Evolutionary conservation across 2,329 filamentous ascomycete genomes (phyloP).

Genomic region (Sporothrix brunneoviolacea): DNA sequence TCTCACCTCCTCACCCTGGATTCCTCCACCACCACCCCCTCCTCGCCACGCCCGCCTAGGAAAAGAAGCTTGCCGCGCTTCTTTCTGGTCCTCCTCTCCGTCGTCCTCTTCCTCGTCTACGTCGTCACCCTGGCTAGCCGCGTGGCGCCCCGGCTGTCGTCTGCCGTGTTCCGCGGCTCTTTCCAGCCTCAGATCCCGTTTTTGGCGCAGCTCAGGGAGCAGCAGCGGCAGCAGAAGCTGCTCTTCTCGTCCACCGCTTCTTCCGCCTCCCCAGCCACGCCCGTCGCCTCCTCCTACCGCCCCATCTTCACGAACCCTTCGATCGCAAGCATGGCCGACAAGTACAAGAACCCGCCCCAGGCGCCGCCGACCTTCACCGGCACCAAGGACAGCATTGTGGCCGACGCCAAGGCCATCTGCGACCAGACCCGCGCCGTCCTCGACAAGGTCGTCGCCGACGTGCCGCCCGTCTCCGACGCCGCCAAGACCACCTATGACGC

Average conservation of each 20-base stretch:
- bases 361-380: conserved; percentile 70
- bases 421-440: conserved; percentile 55
- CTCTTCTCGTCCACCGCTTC: conserved; percentile 20
- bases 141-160: conserved; percentile 48
- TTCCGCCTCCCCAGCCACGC: conserved; percentile 8
- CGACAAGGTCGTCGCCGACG: conserved; percentile 60
- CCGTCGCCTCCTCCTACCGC: conserved; percentile 23
- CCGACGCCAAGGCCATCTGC: conserved; percentile 60
- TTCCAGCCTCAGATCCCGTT: conserved; percentile 10
- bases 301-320: conserved; percentile 39
- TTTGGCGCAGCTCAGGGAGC: conserved; percentile 8
- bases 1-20: conserved; percentile 6
- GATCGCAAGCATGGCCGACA: conserved; percentile 54
- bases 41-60: conserved; percentile 31
- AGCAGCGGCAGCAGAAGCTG: conserved; percentile 4
- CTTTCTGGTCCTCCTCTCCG: conserved; percentile 41
- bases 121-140: conserved; percentile 62
- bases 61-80: conserved; percentile 5
- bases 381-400: conserved; percentile 61
- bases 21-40: conserved; percentile 23
- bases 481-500: conserved; percentile 48
- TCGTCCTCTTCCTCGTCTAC: conserved; percentile 50
- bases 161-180: conserved; percentile 47
- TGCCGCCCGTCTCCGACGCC: conserved; percentile 41
- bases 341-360: conserved; percentile 70